These are phyloP conservation scores for Margaritispora aquatica DNA, from an alignment of 495 filamentous ascomycete species.

Conservation along the genomic window DNA sequence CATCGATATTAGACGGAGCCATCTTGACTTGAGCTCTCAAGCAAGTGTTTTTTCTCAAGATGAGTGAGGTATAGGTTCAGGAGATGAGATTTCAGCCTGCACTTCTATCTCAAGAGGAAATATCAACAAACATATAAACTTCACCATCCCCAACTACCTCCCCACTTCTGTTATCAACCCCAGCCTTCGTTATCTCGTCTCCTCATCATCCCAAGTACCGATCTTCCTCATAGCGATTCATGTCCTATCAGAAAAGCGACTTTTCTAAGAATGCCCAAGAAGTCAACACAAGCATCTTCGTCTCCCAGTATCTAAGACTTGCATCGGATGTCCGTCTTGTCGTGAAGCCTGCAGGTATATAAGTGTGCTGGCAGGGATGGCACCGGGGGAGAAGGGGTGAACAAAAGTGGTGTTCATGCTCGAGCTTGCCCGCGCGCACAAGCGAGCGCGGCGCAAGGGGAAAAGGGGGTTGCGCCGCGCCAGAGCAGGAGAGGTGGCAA, in stretches of 20 bases:
- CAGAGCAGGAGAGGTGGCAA: not conserved
- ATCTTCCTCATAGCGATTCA: not conserved
- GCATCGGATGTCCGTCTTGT: not conserved
- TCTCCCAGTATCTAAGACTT: not conserved
- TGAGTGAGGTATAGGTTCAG: not conserved
- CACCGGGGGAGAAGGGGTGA: not conserved
- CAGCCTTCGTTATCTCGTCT: not conserved
- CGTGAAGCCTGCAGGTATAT: not conserved
- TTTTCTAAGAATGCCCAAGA: too few species aligned
- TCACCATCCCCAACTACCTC: not conserved
- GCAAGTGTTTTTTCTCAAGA: not conserved
- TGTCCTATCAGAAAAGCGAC: not conserved
- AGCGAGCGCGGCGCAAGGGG: not conserved
- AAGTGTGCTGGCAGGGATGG: not conserved
- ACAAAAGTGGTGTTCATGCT: too few species aligned
- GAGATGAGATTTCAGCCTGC: not conserved
- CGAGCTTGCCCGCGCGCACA: not conserved
- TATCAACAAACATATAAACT: not conserved
- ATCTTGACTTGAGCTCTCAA: not conserved
- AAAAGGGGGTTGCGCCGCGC: not conserved
- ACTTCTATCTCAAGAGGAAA: not conserved
- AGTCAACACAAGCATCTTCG: too few species aligned
- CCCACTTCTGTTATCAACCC: slow-evolving; percentile 4
- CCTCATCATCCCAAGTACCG: not conserved
- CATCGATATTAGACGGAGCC: slow-evolving; percentile 3